phyloP scores from a whole-genome alignment of 2,329 filamentous ascomycete species.

The Talaromyces piceae region DNA sequence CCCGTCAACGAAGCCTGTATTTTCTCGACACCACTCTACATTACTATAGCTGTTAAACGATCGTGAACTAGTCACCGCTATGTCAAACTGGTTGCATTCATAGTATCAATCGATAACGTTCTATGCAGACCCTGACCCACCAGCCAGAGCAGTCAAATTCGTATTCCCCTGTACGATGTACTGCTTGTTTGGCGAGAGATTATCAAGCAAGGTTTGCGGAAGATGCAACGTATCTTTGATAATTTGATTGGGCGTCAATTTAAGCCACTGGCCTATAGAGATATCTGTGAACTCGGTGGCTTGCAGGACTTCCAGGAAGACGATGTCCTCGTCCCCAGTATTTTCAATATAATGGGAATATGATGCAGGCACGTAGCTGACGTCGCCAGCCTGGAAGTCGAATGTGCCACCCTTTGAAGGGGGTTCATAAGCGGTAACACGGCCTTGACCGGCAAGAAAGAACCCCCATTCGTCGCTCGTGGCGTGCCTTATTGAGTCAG shows the following conservation, averaged over 20 bases:
- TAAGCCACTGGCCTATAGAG: conserved; percentile 33
- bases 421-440: conserved; percentile 50
- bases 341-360: conserved; percentile 57
- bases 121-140: background rate
- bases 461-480: conserved; percentile 52
- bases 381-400: conserved; percentile 53
- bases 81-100: background rate
- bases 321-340: conserved; percentile 49
- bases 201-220: conserved; percentile 28
- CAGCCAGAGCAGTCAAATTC: conserved; percentile 5
- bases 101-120: background rate
- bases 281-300: conserved; percentile 41
- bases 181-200: conserved; percentile 36
- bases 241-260: conserved; percentile 43
- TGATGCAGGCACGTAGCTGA: conserved; percentile 51
- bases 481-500: background rate
- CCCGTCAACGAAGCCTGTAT: background rate
- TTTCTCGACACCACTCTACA: background rate
- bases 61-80: background rate
- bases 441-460: conserved; percentile 50
- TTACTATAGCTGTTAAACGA: background rate
- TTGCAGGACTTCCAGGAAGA: conserved; percentile 55
- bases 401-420: conserved; percentile 47
- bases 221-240: conserved; percentile 45
- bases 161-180: conserved; percentile 36